Conservation (phyloP, 2,329 filamentous ascomycete species). For the Cordyceps javanica region DNA sequence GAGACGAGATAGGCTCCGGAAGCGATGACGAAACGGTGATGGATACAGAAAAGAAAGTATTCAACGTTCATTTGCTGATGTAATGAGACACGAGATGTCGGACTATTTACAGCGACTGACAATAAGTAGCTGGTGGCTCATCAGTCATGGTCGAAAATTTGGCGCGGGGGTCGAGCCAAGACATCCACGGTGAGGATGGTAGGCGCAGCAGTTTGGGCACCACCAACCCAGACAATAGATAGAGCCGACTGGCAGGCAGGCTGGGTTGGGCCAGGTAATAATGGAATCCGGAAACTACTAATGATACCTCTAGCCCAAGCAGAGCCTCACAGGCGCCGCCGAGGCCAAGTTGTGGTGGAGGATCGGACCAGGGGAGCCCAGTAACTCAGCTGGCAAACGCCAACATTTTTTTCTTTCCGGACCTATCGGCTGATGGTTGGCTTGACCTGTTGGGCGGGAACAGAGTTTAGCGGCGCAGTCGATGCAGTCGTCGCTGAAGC, state of each 20-base stretch:
- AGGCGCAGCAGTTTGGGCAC: too few relatives aligned
- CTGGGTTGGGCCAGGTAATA: background rate
- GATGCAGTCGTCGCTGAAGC: background rate
- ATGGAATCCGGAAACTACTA: background rate
- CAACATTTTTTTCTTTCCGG: background rate
- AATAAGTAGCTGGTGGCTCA: too few relatives aligned
- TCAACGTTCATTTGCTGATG: background rate
- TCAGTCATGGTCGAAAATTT: too few relatives aligned
- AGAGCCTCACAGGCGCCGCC: conserved; percentile 1
- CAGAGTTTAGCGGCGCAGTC: background rate
- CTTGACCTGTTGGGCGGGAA: background rate
- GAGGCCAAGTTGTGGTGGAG: background rate
- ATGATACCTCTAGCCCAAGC: background rate
- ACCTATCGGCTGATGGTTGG: background rate
- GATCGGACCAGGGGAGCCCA: background rate
- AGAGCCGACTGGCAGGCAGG: background rate
- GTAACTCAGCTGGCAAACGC: background rate
- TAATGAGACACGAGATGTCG: background rate
- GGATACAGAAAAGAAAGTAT: background rate
- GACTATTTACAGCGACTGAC: too few relatives aligned
- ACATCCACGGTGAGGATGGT: too few relatives aligned
- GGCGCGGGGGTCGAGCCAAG: too few relatives aligned
- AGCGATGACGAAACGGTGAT: background rate
- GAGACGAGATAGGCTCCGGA: background rate
- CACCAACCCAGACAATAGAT: background rate